Base-by-base conservation (phyloP, 768 basidiomycete genomes). In the Lentinus tigrinus region DNA sequence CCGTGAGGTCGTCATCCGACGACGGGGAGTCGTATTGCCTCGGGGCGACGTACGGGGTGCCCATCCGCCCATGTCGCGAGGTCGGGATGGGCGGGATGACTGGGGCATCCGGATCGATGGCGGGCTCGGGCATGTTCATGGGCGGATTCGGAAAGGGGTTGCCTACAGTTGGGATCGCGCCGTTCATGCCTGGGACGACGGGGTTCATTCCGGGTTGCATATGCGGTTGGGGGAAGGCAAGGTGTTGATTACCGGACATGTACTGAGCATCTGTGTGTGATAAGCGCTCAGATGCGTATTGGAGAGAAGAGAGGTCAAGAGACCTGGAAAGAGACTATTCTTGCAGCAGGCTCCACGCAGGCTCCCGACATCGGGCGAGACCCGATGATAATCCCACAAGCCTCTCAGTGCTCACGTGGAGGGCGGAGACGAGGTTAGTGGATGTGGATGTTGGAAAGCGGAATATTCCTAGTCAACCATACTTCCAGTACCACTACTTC, bases 51-150 rank as follows among this genome's bases (percentile, higher is more conserved):
- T 56, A 54, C 31, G 64, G 57, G 1, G 63, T 55, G 23, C 46
- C 64, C 26, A 51, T 50, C 37, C 61, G 50, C 5, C 54, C 54
- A 37, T 40, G 39, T 14, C 34, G 42, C n/a, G 44, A 39, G 28
- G 51, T 3, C 6, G 59, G 59, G 28, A 56, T 16, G 21, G 56
- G 64, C 14, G 64, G 64, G 17, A 65, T 56, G 34, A 65, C 61
- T 6, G 64, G 64, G 27, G 44, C 55, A 26, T 49, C 48, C 17
- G 43, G 39, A 28, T 31, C 57, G 23, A 60, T 55, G 21, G 56
- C 52, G 16, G 59, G 54, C 14, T 62, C 42, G 2, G 61, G 38
- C 52, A 58, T 59, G 57, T 58, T 56, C 37, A 56, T 43, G 17
- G 60, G 60, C 0, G 50, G 46, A 8, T 39, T 46, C 7, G 60